phyloP scores from a whole-genome alignment of 164 flowering plant genomes.

The Macadamia integrifolia region DNA sequence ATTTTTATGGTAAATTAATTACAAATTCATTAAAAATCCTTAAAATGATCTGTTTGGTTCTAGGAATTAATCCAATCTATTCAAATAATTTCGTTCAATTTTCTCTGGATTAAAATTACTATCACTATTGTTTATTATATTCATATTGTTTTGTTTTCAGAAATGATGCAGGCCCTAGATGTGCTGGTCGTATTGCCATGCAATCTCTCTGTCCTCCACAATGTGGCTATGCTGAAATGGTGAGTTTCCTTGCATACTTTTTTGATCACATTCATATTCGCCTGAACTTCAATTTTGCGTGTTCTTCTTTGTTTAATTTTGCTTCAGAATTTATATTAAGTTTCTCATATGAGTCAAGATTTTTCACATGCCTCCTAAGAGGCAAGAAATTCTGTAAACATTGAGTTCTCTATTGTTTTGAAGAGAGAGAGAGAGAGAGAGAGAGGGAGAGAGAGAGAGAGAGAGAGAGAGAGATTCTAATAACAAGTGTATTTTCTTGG shows the following conservation, averaged over 20 bases:
- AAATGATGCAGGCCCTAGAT: slow-evolving; percentile 32
- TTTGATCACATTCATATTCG: not conserved
- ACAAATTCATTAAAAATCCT: too few relatives aligned
- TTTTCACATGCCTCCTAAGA: not conserved
- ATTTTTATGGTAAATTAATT: too few relatives aligned
- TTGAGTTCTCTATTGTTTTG: not conserved
- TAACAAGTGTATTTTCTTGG: too few relatives aligned
- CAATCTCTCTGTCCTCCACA: slow-evolving; percentile 93
- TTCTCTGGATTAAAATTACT: too few relatives aligned
- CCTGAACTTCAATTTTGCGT: not conserved
- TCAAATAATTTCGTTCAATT: too few relatives aligned
- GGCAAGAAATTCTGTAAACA: not conserved
- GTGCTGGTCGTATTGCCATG: slow-evolving; percentile 74
- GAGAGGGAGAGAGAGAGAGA: not conserved
- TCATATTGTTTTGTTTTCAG: slow-evolving; percentile 29
- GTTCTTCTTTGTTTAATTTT: slow-evolving; percentile 5
- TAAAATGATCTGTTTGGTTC: too few relatives aligned
- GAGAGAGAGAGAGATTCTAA: not conserved
- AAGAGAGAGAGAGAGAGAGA: not conserved
- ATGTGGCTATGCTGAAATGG: slow-evolving; percentile 63
- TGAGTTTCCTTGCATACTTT: slow-evolving; percentile 17
- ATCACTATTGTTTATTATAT: too few relatives aligned
- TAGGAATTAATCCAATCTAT: too few relatives aligned
- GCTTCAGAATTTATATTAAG: not conserved
- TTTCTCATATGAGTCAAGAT: not conserved